Conservation (phyloP, 2,329 filamentous ascomycete genomes). For the Fusarium coicis region DNA sequence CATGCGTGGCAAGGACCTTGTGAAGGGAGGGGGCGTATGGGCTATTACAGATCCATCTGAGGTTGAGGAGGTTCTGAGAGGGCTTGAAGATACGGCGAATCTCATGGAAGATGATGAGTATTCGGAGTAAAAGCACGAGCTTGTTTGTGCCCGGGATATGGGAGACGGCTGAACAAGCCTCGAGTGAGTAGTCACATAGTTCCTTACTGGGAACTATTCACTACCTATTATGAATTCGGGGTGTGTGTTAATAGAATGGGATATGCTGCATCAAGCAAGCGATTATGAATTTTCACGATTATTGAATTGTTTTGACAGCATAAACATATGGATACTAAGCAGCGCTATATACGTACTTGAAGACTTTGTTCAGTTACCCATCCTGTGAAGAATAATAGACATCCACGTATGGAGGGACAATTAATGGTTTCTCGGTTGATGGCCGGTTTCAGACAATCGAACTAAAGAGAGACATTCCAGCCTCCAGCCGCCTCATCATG, state of each 20-base stretch:
- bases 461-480: slow-evolving; percentile 38
- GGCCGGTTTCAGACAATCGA: slow-evolving; percentile 33
- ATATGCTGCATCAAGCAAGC: slow-evolving; percentile 13
- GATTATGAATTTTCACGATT: slow-evolving; percentile 6
- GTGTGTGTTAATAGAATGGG: slow-evolving; percentile 18
- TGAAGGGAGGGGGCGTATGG: slow-evolving; percentile 94
- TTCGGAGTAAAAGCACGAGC: slow-evolving; percentile 32
- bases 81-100: slow-evolving; percentile 71
- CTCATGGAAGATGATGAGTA: slow-evolving; percentile 61
- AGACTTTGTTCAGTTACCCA: neutral
- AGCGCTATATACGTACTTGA: neutral
- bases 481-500: slow-evolving; percentile 26
- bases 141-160: neutral
- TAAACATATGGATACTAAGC: neutral
- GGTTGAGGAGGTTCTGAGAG: slow-evolving; percentile 74
- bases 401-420: neutral
- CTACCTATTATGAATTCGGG: neutral
- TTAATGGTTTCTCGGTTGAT: slow-evolving; percentile 26
- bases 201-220: neutral
- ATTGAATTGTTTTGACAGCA: slow-evolving; percentile 10
- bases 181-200: neutral
- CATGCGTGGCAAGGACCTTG: slow-evolving; percentile 78
- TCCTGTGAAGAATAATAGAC: neutral
- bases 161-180: slow-evolving; percentile 9
- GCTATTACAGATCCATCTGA: slow-evolving; percentile 84